These are phyloP conservation scores for Marasmius sp. DNA, from an alignment of 1,284 basidiomycete genomes.

Conservation along the genomic window DNA sequence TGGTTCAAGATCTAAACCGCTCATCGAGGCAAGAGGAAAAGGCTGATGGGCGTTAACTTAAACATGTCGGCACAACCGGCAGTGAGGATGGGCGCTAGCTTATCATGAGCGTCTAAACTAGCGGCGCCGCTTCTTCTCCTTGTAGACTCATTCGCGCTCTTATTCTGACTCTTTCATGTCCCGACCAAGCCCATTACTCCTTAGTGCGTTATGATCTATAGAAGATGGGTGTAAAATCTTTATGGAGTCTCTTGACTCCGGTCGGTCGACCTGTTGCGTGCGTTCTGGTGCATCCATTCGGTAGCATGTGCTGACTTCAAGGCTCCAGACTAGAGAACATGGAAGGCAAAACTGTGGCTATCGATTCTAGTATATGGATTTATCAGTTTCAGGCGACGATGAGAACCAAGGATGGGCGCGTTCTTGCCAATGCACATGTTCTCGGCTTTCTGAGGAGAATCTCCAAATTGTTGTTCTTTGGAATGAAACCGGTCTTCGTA, in stretches of 20 bases:
- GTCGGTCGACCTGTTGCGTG: conserved; percentile 89
- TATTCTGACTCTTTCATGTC: background rate
- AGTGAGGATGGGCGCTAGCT: too few species aligned
- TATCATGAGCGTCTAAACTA: too few species aligned
- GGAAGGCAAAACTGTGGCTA: conserved; percentile 89
- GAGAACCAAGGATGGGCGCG: conserved; percentile 94
- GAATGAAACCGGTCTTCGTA: conserved; percentile 96
- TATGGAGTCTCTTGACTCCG: conserved; percentile 90
- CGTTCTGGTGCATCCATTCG: conserved; percentile 25
- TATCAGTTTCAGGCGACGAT: conserved; percentile 99
- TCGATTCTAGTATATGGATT: conserved; percentile 99
- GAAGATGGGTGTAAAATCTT: conserved; percentile 92
- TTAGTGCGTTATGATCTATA: background rate
- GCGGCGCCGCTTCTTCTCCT: too few species aligned
- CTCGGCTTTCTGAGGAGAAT: conserved; percentile 93
- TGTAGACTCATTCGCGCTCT: background rate
- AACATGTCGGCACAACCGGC: too few species aligned
- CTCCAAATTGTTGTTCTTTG: conserved; percentile 93
- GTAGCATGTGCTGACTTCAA: conserved; percentile 10
- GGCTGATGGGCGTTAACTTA: background rate
- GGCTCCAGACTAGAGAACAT: conserved; percentile 79
- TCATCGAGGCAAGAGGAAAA: background rate
- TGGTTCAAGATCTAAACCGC: conserved; percentile 30
- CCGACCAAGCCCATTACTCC: background rate
- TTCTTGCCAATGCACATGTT: conserved; percentile 91